Evolutionary conservation across 2,329 filamentous ascomycete species (phyloP).

Genomic region (Aureobasidium sp.): DNA sequence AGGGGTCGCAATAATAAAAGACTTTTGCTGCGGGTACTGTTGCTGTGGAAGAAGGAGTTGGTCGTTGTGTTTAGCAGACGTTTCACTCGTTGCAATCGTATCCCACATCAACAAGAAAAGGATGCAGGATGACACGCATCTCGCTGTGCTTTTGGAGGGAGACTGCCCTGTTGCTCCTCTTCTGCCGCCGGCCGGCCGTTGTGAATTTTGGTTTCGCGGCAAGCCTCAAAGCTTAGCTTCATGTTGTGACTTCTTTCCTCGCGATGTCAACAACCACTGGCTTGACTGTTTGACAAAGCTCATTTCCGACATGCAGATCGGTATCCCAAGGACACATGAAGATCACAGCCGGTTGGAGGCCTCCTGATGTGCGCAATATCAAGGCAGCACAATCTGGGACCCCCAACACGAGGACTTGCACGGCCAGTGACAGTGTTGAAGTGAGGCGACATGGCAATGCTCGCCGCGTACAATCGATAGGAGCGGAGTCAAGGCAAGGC

Average conservation of each 20-base stretch:
- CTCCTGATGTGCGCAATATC: neutral
- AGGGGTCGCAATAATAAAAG: conserved; percentile 5
- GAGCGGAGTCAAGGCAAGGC: conserved; percentile 1
- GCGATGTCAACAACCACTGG: conserved; percentile 1
- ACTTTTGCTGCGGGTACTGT: neutral
- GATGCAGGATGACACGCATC: conserved; percentile 8
- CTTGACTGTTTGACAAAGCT: conserved; percentile 10
- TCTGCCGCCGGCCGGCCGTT: conserved; percentile 1
- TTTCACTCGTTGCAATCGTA: conserved; percentile 8
- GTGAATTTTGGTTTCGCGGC: neutral
- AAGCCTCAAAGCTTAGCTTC: neutral
- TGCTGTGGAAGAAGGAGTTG: conserved; percentile 2
- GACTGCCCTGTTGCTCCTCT: neutral
- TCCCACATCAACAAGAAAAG: conserved; percentile 1
- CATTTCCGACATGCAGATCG: conserved; percentile 13
- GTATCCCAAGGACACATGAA: neutral
- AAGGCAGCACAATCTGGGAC: conserved; percentile 5
- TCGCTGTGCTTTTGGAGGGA: neutral
- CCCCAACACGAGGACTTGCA: neutral
- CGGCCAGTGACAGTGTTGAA: neutral
- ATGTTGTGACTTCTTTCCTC: conserved; percentile 2
- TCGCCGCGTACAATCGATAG: conserved; percentile 5
- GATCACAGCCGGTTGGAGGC: neutral
- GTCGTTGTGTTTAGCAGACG: conserved; percentile 6
- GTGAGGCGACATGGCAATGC: neutral